A percentile compares a stretch with the other conserved stretches of the same genome.
Conservation (phyloP, 2,329 filamentous ascomycete genomes). For the Colletotrichum spaethianum region DNA sequence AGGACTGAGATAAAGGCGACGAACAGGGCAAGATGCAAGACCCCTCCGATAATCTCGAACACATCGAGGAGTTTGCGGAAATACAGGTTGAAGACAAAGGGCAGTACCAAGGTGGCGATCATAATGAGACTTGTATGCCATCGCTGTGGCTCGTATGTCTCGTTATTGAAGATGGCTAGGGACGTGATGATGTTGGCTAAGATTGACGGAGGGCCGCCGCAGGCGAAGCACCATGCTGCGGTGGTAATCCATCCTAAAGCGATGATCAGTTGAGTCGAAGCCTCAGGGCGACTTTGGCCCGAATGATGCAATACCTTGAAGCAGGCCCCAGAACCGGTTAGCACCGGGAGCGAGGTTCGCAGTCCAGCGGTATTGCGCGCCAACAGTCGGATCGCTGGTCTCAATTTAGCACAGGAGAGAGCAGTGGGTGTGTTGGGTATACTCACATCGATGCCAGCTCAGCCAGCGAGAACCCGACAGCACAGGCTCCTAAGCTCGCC, state of each 20-base stretch:
- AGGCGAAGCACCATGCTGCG: slow-evolving; percentile 13
- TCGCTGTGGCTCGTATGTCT: not conserved
- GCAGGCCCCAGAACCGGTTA: slow-evolving; percentile 2
- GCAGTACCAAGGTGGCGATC: not conserved
- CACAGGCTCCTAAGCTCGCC: slow-evolving; percentile 5
- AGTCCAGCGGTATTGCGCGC: slow-evolving; percentile 2
- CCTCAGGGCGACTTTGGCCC: accelerated
- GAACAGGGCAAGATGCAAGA: not conserved
- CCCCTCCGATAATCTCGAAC: not conserved
- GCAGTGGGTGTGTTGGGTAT: no score
- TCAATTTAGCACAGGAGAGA: not conserved
- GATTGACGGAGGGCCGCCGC: slow-evolving; percentile 4
- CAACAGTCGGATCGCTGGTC: not conserved
- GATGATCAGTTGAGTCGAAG: not conserved
- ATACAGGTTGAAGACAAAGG: not conserved
- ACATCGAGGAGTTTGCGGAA: not conserved
- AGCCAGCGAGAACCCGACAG: slow-evolving; percentile 3
- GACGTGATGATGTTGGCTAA: slow-evolving; percentile 5
- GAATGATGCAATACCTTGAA: not conserved
- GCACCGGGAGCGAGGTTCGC: not conserved
- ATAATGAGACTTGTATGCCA: slow-evolving; percentile 8
- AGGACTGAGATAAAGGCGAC: not conserved
- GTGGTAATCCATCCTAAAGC: not conserved
- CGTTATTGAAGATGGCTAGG: slow-evolving; percentile 2
- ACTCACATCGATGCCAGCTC: not conserved